A percentile compares a stretch with the other conserved stretches of the same genome.
Evolutionary conservation across 106 monocot genomes (phyloP).

Genomic region (Acorus gramineus): DNA sequence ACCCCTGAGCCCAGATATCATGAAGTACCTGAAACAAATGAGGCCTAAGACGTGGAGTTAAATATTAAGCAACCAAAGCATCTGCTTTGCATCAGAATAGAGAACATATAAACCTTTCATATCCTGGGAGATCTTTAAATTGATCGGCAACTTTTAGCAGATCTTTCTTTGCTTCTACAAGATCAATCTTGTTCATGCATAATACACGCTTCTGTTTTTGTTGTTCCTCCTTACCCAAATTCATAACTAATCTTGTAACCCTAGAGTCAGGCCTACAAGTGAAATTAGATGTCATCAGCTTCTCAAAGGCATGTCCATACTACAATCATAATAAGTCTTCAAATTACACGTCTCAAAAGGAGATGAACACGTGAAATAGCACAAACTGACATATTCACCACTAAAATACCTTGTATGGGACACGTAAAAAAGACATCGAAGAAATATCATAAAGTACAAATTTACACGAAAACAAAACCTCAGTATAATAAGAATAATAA

Average conservation of each 20-base stretch:
- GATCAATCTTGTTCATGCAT: slow-evolving; percentile 98
- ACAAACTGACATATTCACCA: too few species aligned
- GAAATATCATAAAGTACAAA: too few species aligned
- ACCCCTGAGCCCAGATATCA: slow-evolving; percentile 94
- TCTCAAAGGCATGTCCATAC: too few species aligned
- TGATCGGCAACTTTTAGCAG: slow-evolving; percentile 82
- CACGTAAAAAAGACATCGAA: too few species aligned
- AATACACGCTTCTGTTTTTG: slow-evolving; percentile 66
- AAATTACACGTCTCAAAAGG: too few species aligned
- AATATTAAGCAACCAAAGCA: background rate
- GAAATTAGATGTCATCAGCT: background rate
- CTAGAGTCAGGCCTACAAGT: slow-evolving; percentile 58
- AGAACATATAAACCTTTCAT: slow-evolving; percentile 46
- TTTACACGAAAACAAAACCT: too few species aligned
- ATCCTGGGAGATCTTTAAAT: slow-evolving; percentile 90
- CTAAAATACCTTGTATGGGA: too few species aligned
- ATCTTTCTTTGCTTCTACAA: slow-evolving; percentile 81
- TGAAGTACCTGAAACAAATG: slow-evolving; percentile 57
- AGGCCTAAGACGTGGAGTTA: slow-evolving; percentile 1
- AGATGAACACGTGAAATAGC: too few species aligned
- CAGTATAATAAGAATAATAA: too few species aligned
- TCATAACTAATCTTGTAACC: slow-evolving; percentile 75
- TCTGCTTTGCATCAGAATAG: background rate
- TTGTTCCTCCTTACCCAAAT: slow-evolving; percentile 51
- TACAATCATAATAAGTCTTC: too few species aligned